Evolutionary conservation across 805 yeast species (phyloP).

Genomic region (Metschnikowia rubicola): DNA sequence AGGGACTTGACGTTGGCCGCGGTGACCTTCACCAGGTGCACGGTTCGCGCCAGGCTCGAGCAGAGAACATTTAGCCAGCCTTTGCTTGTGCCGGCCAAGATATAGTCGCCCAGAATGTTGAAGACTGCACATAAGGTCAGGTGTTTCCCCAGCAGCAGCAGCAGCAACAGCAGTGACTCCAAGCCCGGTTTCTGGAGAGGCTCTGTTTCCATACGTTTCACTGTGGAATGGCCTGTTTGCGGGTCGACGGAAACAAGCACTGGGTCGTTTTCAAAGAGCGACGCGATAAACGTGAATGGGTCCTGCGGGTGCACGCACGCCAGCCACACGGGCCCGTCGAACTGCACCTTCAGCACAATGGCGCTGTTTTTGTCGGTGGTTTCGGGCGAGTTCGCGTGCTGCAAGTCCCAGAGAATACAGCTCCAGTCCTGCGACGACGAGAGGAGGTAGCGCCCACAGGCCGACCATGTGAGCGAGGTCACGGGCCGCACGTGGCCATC

Average conservation of each 20-base stretch:
- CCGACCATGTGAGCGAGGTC: conserved; percentile 74
- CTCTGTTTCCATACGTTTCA: conserved; percentile 19
- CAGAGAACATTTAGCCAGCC: conserved; percentile 64
- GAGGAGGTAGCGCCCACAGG: conserved; percentile 63
- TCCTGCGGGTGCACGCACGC: conserved; percentile 53
- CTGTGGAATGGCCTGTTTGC: neutral
- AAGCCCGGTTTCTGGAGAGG: conserved; percentile 15
- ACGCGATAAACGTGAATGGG: conserved; percentile 51
- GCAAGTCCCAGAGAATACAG: conserved; percentile 76
- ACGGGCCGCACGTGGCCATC: conserved; percentile 68
- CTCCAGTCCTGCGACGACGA: conserved; percentile 81
- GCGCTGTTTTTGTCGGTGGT: conserved; percentile 17
- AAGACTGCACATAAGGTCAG: conserved; percentile 50
- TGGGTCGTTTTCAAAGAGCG: conserved; percentile 62
- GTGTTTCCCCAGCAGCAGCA: conserved; percentile 28
- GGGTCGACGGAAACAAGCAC: conserved; percentile 39
- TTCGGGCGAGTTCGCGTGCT: conserved; percentile 19
- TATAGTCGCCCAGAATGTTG: conserved; percentile 50
- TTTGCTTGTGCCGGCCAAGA: conserved; percentile 75
- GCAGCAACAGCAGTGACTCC: conserved; percentile 5
- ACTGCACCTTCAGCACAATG: conserved; percentile 43
- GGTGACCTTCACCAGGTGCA: conserved; percentile 56
- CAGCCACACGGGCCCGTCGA: conserved; percentile 75
- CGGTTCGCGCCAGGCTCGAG: conserved; percentile 27
- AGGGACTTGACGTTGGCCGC: conserved; percentile 69